Base-by-base conservation (phyloP, 352 stramenopile species). In the Globisporangium carolinianum region DNA sequence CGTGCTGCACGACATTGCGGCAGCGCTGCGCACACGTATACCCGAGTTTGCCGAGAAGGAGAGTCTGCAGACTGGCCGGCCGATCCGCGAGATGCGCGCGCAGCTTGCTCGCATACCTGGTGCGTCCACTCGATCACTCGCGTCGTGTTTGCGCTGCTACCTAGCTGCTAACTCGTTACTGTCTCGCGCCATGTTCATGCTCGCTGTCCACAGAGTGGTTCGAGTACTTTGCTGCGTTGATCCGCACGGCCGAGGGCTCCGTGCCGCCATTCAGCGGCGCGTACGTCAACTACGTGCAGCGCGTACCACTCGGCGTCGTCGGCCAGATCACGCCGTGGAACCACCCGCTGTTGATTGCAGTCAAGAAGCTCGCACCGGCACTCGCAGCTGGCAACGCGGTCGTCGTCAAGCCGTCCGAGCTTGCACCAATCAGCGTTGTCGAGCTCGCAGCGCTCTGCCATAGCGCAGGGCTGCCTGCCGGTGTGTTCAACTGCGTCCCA, bases 331-430 rank as follows among this genome's bases (percentile, higher is more conserved):
- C 74, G n/a, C 81, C 84, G 36, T 94, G 73, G 67, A 94, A 94
- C 65, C 86, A 92, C 47, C 85, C 85, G 43, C 57, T 92, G 59
- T 65, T 94, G 35, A 93, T 94, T 55, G 69, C 83, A 24, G 63
- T 80, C 41, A 94, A 89, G 71, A 91, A 91, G 63, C 62, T 82
- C 45, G 71, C 73, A 8, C 73, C 73, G 15, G 75, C 73, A 18
- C 65, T 96, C 14, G 87, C 87, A 5, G 78, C 77, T 0, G 87
- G 87, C 32, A 94, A 88, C 58, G 81, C 77, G 8, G 67, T 93
- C 14, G 83, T 96, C n/a, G 66, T 96, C 24, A 96, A 96, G 61
- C 83, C 87, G 24, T 93, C 86, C 8, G 87, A 96, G 66, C 58
- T 93, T 11, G 76, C 87, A 12, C 86, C 84, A 24, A 67, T 85